A percentile compares a stretch with the other conserved stretches of the same genome.
Evolutionary conservation across 208 protist species (phyloP).

Genomic region (Leishmania tropica): DNA sequence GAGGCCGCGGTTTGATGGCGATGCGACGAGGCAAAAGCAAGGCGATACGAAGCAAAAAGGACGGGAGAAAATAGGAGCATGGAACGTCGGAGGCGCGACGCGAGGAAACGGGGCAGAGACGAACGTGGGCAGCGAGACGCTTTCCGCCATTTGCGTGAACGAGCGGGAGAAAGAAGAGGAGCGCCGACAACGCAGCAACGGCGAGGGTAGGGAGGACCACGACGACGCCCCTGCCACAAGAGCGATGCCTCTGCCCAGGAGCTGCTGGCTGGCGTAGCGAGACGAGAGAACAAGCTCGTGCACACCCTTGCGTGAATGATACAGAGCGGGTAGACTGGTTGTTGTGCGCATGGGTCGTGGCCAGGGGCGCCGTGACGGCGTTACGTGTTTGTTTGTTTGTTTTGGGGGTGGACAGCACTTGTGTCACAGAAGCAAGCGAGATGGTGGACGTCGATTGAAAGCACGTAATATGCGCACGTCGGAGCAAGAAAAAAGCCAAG

Average conservation of each 20-base stretch:
- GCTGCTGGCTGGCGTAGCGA: not conserved
- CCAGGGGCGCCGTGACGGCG: not conserved
- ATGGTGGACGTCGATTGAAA: not conserved
- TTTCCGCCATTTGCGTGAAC: not conserved
- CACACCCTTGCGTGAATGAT: not conserved
- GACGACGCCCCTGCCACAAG: not conserved
- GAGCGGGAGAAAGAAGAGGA: not conserved
- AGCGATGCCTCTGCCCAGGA: not conserved
- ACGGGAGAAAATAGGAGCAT: not conserved
- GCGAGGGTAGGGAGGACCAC: not conserved
- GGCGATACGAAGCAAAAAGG: not conserved
- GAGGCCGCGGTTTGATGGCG: not conserved
- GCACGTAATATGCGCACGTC: not conserved
- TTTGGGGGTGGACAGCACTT: not conserved
- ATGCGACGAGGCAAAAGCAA: no score
- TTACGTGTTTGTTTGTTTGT: no score
- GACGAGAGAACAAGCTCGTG: not conserved
- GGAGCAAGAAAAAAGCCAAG: not conserved
- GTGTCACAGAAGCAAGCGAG: not conserved
- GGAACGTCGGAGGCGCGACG: not conserved
- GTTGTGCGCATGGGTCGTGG: not conserved
- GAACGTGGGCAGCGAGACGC: not conserved
- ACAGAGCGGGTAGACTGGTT: not conserved
- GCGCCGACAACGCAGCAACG: not conserved
- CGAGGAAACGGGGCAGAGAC: no score